Base-by-base conservation (phyloP, 805 yeast species). In the Komagataella kurtzmanii region DNA sequence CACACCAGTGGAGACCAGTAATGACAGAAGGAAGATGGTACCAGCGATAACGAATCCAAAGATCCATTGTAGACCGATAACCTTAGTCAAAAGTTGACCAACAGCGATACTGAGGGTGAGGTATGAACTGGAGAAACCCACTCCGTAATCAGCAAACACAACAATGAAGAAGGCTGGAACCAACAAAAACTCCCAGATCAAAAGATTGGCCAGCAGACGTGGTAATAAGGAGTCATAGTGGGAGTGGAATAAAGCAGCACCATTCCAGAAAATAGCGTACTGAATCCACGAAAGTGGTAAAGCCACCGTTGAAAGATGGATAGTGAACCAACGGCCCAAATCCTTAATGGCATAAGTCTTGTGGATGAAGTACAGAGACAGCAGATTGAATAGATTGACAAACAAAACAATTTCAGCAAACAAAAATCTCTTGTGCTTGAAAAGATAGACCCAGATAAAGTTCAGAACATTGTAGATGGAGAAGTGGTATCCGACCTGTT, bases 11-110 rank as follows among this genome's bases (percentile, higher is more conserved):
- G 77, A 69, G 44, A 76, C 74, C 30, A 77, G 65, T 17, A 77
- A 57, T 6, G 85, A 70, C 49, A 74, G 63, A 18, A 81, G 59
- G 53, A 81, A 73, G 62, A 83, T 72, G 30, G 81, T 51, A 4
- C 77, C 81, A 7, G 85, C 67, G 55, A 85, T 85, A 51, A 76
- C 65, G 56, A 84, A 79, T 3, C 89, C 95, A 69, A 87, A 87
- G 56, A 84, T 77, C 95, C 95, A 87, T 69, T 87, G 95, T 57
- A 87, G 72, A 2, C 91, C 91, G 67, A 87, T 74, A 44, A 79
- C 69, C 66, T 77, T 83, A 49, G 80, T 76, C 61, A 80, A 72
- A 51, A 87, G 62, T 66, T 87, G 96, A 51, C 83, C 83, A 47
- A 84, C 69, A 3, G 82, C 91, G 47, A 87, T 63, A 43, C 86